Base-by-base conservation (phyloP, 129 eudicot genomes). In the Oenanthe sinensis region DNA sequence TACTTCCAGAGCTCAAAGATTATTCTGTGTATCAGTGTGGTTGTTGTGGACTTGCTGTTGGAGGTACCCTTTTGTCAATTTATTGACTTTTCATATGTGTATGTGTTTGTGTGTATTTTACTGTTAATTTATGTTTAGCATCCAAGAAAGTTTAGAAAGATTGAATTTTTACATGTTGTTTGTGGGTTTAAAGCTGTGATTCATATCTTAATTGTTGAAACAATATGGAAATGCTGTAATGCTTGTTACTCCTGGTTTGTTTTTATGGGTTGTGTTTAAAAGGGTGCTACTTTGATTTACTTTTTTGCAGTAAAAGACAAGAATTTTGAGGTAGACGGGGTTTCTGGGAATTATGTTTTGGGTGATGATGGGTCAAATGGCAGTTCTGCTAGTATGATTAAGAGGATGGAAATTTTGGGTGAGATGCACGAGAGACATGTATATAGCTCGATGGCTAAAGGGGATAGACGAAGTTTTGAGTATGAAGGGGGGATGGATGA, bases 31-130 rank as follows among this genome's bases (percentile, higher is more conserved):
- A 87, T 86, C 87, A 83, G 86, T 89, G 94, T 83, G 97, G 90
- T n/a, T 90, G 89, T 58, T 91, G 94, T 84, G 94, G 89, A 69
- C 84, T 90, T 91, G 89, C 89, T 78, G 88, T 91, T 79, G 76
- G 89, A 65, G 97, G 97, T 91, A 87, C 82, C n/a, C 80, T 85
- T 72, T 82, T 60, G 68, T n/a, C 33, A n/a, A 58, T 58, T 24
- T 77, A 19, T 58, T n/a, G 36, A 2, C 0, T 67, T 46, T 17
- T 47, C 47, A 43, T 8, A 40, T 84, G 0, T 60, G 33, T n/a
- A 15, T 58, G 12, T 55, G 30, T 55, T 3, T 54, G 26, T 54
- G 26, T 19, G 63, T 54, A 2, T n/a, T 11, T 60, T n/a, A 60
- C 33, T 60, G 33, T 10, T 60, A 10, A 60, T 24, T 58, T 60